phyloP scores from a whole-genome alignment of 2,329 filamentous ascomycete genomes.

The Epichloe uncinata region DNA sequence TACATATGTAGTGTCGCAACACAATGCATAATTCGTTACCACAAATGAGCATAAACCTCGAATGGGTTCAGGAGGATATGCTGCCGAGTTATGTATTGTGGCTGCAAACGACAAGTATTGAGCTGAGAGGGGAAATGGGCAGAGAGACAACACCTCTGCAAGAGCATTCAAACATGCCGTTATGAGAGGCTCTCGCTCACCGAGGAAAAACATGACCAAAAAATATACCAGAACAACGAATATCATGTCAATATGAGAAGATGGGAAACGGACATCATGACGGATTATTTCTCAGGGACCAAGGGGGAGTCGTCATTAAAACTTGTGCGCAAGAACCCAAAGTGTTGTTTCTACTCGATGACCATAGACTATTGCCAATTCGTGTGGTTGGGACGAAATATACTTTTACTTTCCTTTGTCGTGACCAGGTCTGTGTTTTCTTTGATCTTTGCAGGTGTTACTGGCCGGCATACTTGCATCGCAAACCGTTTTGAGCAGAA shows the following conservation, averaged over 20 bases:
- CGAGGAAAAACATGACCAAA: not conserved
- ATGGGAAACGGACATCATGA: not conserved
- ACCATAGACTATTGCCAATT: not conserved
- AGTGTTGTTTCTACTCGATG: not conserved
- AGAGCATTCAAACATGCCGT: not conserved
- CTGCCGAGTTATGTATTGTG: not conserved
- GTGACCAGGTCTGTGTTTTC: not conserved
- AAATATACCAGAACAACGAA: too few species aligned
- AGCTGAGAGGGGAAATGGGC: not conserved
- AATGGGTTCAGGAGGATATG: not conserved
- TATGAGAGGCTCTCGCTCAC: not conserved
- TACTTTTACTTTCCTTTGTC: not conserved
- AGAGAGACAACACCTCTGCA: not conserved
- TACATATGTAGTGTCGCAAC: not conserved
- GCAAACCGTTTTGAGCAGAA: too few species aligned
- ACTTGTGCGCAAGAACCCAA: not conserved
- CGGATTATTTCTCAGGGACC: not conserved
- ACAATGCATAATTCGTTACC: not conserved
- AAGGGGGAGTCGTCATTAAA: not conserved
- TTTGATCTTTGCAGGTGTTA: too few species aligned
- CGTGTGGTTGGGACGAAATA: not conserved
- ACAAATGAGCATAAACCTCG: not conserved
- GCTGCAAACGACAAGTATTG: not conserved
- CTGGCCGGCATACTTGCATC: too few species aligned
- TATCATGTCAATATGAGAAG: not conserved